Base-by-base conservation (phyloP, 2,329 filamentous ascomycete species). In the Paramyrothecium sp. region DNA sequence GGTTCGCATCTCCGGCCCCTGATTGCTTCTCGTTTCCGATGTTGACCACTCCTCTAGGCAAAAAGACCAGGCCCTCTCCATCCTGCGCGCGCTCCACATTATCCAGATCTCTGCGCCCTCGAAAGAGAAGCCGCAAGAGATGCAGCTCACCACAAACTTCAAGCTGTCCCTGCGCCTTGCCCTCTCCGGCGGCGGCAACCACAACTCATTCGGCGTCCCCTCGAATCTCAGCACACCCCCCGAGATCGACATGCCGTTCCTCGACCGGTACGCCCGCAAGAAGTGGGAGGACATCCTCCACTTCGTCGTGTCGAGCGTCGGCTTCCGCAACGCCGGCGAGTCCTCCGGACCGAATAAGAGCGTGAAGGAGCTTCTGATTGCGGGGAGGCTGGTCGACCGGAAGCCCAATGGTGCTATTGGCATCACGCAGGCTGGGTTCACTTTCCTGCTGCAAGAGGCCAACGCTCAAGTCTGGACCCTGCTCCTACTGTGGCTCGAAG, bases 381-480 rank as follows among this genome's bases (percentile, higher is more conserved):
- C 87, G 1, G 95, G 95, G 3, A 84, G 89, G 54, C 85, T 98
- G 10, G 92, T 99, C 20, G 88, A 92, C 69, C 75, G 78, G 44
- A 75, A 78, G 3, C 77, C 79, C 13, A 84, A 89, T 8, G 85
- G 85, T 48, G 96, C 76, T 55, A 81, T 92, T 11, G 86, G 85
- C 55, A 99, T 99, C 66, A 99, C 95, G 0, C 89, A 97, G 69
- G 87, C 91, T 3, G 95, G 95, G 8, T 99, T 99, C 71, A 93
- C 91, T 0, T 99, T 99, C 68, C 80, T 99, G 56, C 81, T 99
- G 10, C 94, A 98, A 68, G 94, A 97, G 69, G 89, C 94, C 58
- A 98, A 97, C 71, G 92, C 94, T 0, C 95, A 99, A 73, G 92
- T 99, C 38, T 99, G 95, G 95, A 95, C 92, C 23, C 80, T 99